Evolutionary conservation across 176 grass and related monocot species (phyloP).

Genomic region (Carex littledalei): DNA sequence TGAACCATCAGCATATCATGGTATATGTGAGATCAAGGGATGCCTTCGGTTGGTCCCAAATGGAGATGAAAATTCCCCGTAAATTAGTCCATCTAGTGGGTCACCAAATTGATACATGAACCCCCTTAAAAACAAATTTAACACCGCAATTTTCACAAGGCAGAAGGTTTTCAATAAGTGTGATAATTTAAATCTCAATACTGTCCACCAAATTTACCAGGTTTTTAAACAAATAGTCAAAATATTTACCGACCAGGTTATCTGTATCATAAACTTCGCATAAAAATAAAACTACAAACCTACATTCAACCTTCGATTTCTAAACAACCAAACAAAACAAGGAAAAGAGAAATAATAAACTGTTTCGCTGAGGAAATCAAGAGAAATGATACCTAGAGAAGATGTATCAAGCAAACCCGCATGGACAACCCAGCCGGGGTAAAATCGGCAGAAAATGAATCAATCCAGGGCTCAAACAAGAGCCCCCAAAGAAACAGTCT

Average conservation of each 20-base stretch:
- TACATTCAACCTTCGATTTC: slow-evolving; percentile 1
- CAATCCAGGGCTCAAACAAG: slow-evolving; percentile 25
- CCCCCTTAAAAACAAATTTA: neutral
- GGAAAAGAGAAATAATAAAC: neutral
- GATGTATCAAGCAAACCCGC: slow-evolving; percentile 8
- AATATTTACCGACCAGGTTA: neutral
- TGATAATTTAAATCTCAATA: neutral
- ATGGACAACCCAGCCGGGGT: slow-evolving; percentile 19
- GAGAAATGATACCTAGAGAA: slow-evolving; percentile 28
- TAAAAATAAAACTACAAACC: neutral
- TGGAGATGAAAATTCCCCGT: neutral
- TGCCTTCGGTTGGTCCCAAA: neutral
- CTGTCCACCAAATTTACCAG: neutral
- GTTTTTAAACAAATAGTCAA: neutral
- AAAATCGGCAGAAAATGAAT: slow-evolving; percentile 8
- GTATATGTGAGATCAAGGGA: neutral
- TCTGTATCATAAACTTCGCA: neutral
- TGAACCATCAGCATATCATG: neutral
- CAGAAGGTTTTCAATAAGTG: neutral
- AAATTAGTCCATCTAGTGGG: neutral
- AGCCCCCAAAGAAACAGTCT: neutral
- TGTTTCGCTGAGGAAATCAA: neutral
- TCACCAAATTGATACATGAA: neutral
- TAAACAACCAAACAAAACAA: neutral
- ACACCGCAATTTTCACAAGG: neutral